phyloP scores from a whole-genome alignment of 202 grass and related monocot species.

The Zizania palustris region DNA sequence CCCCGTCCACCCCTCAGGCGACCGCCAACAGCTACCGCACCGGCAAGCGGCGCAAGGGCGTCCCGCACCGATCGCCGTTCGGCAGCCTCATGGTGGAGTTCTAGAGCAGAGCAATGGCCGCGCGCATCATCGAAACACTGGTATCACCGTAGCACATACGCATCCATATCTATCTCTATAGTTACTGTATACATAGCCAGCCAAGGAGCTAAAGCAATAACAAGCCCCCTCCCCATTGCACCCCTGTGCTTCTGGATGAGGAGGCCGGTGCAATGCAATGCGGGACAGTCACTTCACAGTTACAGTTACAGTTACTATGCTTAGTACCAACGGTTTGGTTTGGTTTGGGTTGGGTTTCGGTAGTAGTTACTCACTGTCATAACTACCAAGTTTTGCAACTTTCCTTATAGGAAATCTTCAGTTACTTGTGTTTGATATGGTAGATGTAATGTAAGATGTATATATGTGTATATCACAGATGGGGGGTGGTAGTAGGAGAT shows the following conservation, averaged over 20 bases:
- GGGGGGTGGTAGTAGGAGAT: conserved; percentile 3
- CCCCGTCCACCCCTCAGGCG: conserved; percentile 56
- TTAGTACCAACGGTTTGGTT: conserved; percentile 45
- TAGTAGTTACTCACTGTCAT: conserved; percentile 25
- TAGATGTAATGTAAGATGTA: conserved; percentile 13
- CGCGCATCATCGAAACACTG: neutral
- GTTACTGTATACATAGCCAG: conserved; percentile 29
- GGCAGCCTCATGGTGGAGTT: conserved; percentile 72
- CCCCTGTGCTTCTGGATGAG: conserved; percentile 57
- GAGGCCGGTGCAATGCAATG: conserved; percentile 55
- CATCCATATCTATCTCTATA: conserved; percentile 30
- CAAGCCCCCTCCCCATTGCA: conserved; percentile 36
- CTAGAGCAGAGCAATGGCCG: conserved; percentile 31
- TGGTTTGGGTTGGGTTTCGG: neutral
- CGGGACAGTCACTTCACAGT: conserved; percentile 26
- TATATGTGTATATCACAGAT: conserved; percentile 50
- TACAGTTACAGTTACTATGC: conserved; percentile 29
- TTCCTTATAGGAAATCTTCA: no score
- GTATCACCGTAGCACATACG: conserved; percentile 49
- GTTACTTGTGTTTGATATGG: conserved; percentile 39
- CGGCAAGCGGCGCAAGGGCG: conserved; percentile 89
- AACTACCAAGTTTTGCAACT: conserved; percentile 43
- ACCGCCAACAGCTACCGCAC: conserved; percentile 65
- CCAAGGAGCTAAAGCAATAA: conserved; percentile 50
- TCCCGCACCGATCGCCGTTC: conserved; percentile 87